phyloP scores from a whole-genome alignment of 371 early-diverging fungal species.

The Parasitella parasitica region DNA sequence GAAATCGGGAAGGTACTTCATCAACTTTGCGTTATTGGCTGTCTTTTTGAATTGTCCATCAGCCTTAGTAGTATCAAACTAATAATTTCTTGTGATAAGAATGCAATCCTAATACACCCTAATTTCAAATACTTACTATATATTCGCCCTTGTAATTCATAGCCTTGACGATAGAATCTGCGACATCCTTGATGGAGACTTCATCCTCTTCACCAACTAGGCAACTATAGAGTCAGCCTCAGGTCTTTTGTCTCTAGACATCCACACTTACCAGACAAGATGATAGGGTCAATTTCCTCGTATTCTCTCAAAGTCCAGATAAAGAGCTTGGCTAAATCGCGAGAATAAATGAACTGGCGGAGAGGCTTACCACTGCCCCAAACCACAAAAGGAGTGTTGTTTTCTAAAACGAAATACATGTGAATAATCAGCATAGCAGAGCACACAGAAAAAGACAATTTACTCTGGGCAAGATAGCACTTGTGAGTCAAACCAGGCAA shows the following conservation, averaged over 20 bases:
- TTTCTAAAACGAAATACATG: constrained; percentile 45
- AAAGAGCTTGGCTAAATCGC: constrained; percentile 82
- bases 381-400: constrained; percentile 74
- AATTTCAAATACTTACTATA: constrained; percentile 28
- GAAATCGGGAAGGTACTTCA: constrained; percentile 74
- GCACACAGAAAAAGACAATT: constrained; percentile 8
- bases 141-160: constrained; percentile 69
- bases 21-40: constrained; percentile 79
- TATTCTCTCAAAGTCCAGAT: constrained; percentile 85
- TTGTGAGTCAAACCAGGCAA: constrained; percentile 87
- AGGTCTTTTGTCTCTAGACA: not conserved
- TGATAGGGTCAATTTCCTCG: constrained; percentile 78
- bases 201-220: constrained; percentile 83
- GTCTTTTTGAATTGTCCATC: constrained; percentile 92
- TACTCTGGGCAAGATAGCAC: constrained; percentile 79
- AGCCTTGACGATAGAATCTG: constrained; percentile 72
- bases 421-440: not conserved
- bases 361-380: constrained; percentile 82
- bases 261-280: constrained; percentile 68
- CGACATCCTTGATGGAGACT: constrained; percentile 80
- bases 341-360: constrained; percentile 86
- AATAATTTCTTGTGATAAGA: not conserved
- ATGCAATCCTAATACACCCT: not conserved
- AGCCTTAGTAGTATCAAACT: constrained; percentile 75
- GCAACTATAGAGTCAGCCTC: no score